A percentile compares a stretch with the other conserved stretches of the same genome.
Conservation (phyloP, 768 basidiomycete species). For the Megacollybia marginata region DNA sequence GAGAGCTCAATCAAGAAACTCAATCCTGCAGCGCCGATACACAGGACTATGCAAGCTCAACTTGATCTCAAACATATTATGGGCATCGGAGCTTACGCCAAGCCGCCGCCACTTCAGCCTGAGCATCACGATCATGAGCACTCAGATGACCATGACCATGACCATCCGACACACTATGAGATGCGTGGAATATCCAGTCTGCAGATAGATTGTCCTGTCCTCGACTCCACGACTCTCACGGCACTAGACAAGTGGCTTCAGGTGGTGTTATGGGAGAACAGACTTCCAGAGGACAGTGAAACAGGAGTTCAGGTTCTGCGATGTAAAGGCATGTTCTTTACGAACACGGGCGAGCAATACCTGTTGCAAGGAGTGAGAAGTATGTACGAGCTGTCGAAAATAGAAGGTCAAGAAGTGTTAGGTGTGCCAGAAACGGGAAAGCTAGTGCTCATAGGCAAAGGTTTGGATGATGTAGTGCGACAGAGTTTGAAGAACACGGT, state of each 20-base stretch:
- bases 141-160: constrained; percentile 21
- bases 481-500: constrained; percentile 31
- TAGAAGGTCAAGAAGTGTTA: constrained; percentile 31
- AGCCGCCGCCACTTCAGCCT: constrained; percentile 28
- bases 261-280: constrained; percentile 72
- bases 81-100: constrained; percentile 71
- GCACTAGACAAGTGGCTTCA: constrained; percentile 78
- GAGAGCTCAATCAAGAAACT: constrained; percentile 61
- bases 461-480: constrained; percentile 50
- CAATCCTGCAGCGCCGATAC: constrained; percentile 74
- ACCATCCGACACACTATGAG: constrained; percentile 52
- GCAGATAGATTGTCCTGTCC: constrained; percentile 57
- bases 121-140: constrained; percentile 26
- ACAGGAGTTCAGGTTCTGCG: constrained; percentile 58
- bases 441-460: constrained; percentile 83
- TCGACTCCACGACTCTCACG: constrained; percentile 40
- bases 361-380: constrained; percentile 89
- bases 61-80: constrained; percentile 76
- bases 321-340: constrained; percentile 77
- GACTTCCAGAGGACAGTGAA: constrained; percentile 27
- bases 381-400: constrained; percentile 71
- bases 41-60: constrained; percentile 61
- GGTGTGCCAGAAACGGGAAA: constrained; percentile 65
- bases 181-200: constrained; percentile 79
- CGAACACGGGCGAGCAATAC: constrained; percentile 46